Evolutionary conservation across 106 monocot species (phyloP), one percentile per base, ranked within the genome.

Genomic region (Dendrobium catenatum): DNA sequence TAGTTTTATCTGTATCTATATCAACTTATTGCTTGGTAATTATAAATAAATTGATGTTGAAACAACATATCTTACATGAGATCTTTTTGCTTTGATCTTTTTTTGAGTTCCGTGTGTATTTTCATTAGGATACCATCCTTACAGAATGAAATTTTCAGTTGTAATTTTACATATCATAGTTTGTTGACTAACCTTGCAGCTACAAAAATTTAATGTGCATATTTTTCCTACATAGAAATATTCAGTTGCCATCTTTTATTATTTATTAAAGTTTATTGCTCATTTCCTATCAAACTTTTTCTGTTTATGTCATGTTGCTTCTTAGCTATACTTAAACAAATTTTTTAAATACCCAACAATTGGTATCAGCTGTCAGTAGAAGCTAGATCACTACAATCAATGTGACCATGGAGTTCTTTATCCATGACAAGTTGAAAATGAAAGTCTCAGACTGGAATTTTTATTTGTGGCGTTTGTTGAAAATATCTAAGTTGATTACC

Each of bases 381-480:
- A 43, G 24, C 2, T 49, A 22, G 42, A 44, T 2, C 1, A 46
- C 33, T 48, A 1, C 82, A 68, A 77, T 77, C 27, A 68, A 77
- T 16, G 33, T 78, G 82, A 16, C 44, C 77, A 76, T 76, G 76
- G 0, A 82, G 13, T 44, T 82, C 76, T 55, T 82, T 77, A 0
- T 77, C 74, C 24, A 15, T 75, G 31, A 81, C 49, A 75, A 75
- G 56, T 75, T 55, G 42, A 20, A 81, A 75, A 24, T 81, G 74
- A 75, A 75, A 81, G 15, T 58, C 81, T 55, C 74, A 75, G 4
- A 61, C 8, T 5, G 31, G 31, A 59, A 42, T 82, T 59, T 31
- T 82, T 82, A 13, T 75, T 75, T 11, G 76, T 76, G 13, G 51
- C 51, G 11, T 51, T 1, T 51, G 13, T 51, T 51, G 11, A 51